Evolutionary conservation across 208 protist species (phyloP).

Genomic region (Trypanosoma avium): DNA sequence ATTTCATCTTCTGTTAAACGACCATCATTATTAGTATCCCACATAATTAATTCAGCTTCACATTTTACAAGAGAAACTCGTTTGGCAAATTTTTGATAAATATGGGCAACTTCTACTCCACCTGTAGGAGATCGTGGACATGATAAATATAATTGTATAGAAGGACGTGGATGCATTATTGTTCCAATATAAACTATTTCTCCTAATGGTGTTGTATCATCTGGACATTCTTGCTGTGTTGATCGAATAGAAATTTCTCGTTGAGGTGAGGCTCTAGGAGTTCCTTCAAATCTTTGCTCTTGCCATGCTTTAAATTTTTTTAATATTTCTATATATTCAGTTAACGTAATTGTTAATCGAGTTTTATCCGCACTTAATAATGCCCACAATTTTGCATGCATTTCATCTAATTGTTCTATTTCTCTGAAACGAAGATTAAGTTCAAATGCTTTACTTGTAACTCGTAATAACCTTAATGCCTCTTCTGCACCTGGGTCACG

Average conservation of each 20-base stretch:
- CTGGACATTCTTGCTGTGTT: constrained; percentile 23
- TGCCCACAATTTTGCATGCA: constrained; percentile 71
- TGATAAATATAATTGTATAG: constrained; percentile 65
- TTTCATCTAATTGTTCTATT: constrained; percentile 77
- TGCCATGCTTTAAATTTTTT: constrained; percentile 42
- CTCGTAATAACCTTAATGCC: constrained; percentile 37
- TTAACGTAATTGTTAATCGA: constrained; percentile 45
- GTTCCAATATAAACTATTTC: constrained; percentile 52
- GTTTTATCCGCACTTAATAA: constrained; percentile 51
- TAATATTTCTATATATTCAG: constrained; percentile 63
- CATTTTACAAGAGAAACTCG: constrained; percentile 86
- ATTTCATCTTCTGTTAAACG: constrained; percentile 86
- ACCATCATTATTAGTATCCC: constrained; percentile 85
- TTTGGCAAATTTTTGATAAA: constrained; percentile 79
- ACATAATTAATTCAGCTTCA: constrained; percentile 81
- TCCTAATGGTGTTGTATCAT: constrained; percentile 41
- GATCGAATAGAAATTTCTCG: constrained; percentile 21
- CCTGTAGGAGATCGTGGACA: constrained; percentile 51
- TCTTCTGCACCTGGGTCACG: constrained; percentile 59
- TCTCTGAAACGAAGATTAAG: constrained; percentile 75
- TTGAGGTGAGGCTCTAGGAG: constrained; percentile 9
- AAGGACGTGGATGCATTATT: constrained; percentile 46
- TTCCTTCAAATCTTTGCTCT: constrained; percentile 14
- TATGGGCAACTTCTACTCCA: constrained; percentile 52
- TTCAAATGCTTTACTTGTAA: constrained; percentile 77